Conservation (phyloP, 345 rosid genomes). For the Fremontodendron californicum region DNA sequence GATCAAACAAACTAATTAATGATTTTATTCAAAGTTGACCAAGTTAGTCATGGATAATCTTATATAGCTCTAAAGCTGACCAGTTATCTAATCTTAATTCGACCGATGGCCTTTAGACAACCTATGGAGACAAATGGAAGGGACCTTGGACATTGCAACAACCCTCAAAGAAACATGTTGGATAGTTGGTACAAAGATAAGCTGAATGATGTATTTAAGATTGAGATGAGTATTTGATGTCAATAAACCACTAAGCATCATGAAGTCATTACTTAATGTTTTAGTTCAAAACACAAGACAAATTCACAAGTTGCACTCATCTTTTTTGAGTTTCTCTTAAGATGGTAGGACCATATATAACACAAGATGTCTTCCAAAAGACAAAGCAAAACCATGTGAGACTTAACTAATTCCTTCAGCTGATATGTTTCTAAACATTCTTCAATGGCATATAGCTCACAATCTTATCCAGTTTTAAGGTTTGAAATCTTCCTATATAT, state of each 20-base stretch:
- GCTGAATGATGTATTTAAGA: constrained; percentile 1
- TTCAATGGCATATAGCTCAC: background rate
- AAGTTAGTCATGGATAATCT: background rate
- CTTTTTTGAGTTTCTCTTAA: background rate
- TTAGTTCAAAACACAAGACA: background rate
- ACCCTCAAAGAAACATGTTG: background rate
- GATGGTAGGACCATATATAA: constrained; percentile 4
- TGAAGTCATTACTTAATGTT: background rate
- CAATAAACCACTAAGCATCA: background rate
- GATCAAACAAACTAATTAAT: background rate
- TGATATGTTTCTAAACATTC: constrained; percentile 7
- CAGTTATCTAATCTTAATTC: background rate
- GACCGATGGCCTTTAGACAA: background rate
- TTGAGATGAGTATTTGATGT: constrained; percentile 1
- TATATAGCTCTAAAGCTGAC: background rate
- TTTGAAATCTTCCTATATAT: background rate
- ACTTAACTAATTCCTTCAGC: constrained; percentile 8
- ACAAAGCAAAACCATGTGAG: constrained; percentile 22
- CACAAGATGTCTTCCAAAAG: constrained; percentile 6
- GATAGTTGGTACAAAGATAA: constrained; percentile 12
- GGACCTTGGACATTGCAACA: background rate
- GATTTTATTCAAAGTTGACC: constrained; percentile 8
- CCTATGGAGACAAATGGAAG: constrained; percentile 4
- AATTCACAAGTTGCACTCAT: background rate
- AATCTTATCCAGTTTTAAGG: background rate